Evolutionary conservation across 2,329 filamentous ascomycete genomes (phyloP).

Genomic region (Aspergillus clavatus): DNA sequence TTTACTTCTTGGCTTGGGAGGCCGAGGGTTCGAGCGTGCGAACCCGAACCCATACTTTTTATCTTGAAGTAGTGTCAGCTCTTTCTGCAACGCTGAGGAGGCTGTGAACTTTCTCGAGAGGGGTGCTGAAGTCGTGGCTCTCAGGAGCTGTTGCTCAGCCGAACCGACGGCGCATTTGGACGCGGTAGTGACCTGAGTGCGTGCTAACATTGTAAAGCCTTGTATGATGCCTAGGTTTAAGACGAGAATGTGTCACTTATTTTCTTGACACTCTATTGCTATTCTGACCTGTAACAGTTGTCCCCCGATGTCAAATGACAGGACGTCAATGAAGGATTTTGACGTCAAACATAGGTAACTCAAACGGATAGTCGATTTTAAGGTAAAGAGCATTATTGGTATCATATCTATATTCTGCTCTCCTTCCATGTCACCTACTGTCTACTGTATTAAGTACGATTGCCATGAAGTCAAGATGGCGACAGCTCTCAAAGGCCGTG

Average conservation of each 20-base stretch:
- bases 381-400: too few relatives aligned
- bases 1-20: constrained; percentile 46
- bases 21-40: constrained; percentile 46
- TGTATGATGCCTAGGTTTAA: not conserved
- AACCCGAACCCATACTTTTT: constrained; percentile 49
- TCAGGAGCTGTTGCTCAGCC: constrained; percentile 9
- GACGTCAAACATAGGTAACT: constrained; percentile 18
- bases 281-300: too few relatives aligned
- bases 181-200: constrained; percentile 3
- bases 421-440: too few relatives aligned
- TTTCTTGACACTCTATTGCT: too few relatives aligned
- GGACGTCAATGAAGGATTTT: not conserved
- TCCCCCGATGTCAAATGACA: too few relatives aligned
- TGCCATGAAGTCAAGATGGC: constrained; percentile 8
- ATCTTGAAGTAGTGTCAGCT: constrained; percentile 44
- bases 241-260: not conserved
- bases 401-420: too few relatives aligned
- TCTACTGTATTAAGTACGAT: too few relatives aligned
- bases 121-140: constrained; percentile 2
- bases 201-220: constrained; percentile 7
- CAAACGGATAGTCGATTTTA: not conserved
- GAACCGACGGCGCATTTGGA: constrained; percentile 7
- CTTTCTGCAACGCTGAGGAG: constrained; percentile 13
- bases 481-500: not conserved
- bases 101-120: constrained; percentile 17